A percentile compares a stretch with the other conserved stretches of the same genome.
Evolutionary conservation across 345 rosid genomes (phyloP).

Genomic region (Eucalyptus leucophloia): DNA sequence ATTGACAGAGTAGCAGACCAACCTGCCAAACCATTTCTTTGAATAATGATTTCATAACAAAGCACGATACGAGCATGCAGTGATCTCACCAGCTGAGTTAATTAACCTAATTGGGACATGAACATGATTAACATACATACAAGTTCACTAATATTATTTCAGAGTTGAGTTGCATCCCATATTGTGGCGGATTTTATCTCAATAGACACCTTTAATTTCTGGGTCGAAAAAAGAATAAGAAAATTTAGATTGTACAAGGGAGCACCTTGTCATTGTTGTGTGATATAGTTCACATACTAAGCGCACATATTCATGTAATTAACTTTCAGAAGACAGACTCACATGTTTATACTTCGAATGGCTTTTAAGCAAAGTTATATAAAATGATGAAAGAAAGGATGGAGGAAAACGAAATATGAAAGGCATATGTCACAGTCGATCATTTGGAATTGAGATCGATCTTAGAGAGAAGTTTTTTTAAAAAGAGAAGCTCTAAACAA

Average conservation of each 20-base stretch:
- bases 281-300: too few relatives aligned
- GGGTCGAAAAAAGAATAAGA: background rate
- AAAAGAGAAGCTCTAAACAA: too few relatives aligned
- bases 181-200: background rate
- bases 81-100: background rate
- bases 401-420: background rate
- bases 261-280: background rate
- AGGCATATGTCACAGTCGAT: accelerated
- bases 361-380: background rate
- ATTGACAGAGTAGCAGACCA: background rate
- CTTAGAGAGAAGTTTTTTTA: accelerated
- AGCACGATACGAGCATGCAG: background rate
- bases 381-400: background rate
- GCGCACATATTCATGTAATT: background rate
- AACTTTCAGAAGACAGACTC: background rate
- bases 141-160: background rate
- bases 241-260: background rate
- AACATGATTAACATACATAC: background rate
- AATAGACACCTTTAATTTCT: background rate
- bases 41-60: background rate
- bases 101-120: background rate
- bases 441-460: too few relatives aligned
- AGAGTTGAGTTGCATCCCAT: background rate
- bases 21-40: background rate
- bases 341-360: background rate